A percentile compares a stretch with the other conserved stretches of the same genome.
Evolutionary conservation across 2,329 filamentous ascomycete species (phyloP).

Genomic region (Tolypocladium ovalisporum): DNA sequence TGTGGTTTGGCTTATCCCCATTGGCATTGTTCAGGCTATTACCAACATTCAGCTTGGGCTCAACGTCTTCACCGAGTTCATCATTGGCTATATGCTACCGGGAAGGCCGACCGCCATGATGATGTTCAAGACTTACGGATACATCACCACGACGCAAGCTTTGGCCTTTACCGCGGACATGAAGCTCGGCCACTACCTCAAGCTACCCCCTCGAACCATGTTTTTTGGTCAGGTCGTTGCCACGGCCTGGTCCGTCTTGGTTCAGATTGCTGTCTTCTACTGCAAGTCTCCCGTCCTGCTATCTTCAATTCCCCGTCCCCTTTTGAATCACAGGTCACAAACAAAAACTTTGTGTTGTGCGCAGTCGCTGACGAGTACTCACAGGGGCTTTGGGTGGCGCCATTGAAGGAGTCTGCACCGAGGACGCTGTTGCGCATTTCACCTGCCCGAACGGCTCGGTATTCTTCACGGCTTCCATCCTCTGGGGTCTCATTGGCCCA

Average conservation of each 20-base stretch:
- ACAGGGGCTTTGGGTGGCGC: neutral
- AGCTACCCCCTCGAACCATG: slow-evolving; percentile 29
- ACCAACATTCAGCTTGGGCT: slow-evolving; percentile 26
- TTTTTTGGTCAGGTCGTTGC: slow-evolving; percentile 1
- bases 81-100: slow-evolving; percentile 15
- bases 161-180: slow-evolving; percentile 35
- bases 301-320: neutral
- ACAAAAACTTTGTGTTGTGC: neutral
- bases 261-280: slow-evolving; percentile 14
- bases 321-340: neutral
- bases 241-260: neutral
- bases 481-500: slow-evolving; percentile 30
- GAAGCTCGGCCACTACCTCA: slow-evolving; percentile 39
- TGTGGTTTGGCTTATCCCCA: slow-evolving; percentile 12
- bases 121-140: slow-evolving; percentile 15
- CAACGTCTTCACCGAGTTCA: slow-evolving; percentile 28
- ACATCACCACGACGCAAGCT: slow-evolving; percentile 23
- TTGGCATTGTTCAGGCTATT: slow-evolving; percentile 19
- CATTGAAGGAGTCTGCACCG: slow-evolving; percentile 25
- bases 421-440: slow-evolving; percentile 22
- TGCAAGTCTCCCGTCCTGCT: neutral
- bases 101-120: slow-evolving; percentile 13
- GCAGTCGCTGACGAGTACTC: neutral
- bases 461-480: slow-evolving; percentile 27
- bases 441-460: slow-evolving; percentile 25